Evolutionary conservation across 352 stramenopile genomes (phyloP), one percentile per base, ranked within the genome.

Genomic region (Blastocystis sp.): DNA sequence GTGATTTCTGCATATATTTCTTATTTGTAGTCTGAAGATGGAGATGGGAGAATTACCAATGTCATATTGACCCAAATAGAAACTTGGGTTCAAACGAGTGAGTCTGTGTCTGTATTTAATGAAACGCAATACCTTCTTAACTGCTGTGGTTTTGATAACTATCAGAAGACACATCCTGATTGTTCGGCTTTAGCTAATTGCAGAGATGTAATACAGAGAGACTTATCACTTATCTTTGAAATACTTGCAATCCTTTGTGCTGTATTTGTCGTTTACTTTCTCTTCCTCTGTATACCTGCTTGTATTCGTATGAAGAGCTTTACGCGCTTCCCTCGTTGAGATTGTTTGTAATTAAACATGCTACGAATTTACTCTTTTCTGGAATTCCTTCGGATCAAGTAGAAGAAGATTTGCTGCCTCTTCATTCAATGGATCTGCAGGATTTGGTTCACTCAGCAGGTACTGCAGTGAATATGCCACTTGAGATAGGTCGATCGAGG

Each of bases 401-500:
- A 66, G 59, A 17, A 64, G 33, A 17, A 62, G 40, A 30, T 15
- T 60, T 9, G 70, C 70, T n/a, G 70, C 70, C 40, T 81, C 70
- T 81, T 81, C 70, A 60, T 92, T 91, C 2, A 91, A 69, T 13
- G 90, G 89, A 54, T 90, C 75, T 24, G 90, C 66, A 27, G 76
- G 27, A 66, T 91, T 91, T 44, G 90, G 90, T 40, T 92, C 62
- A 19, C 82, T 22, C 44, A 92, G 87, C 24, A 92, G 68, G 30
- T 91, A 69, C 22, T 90, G 87, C n/a, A 92, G 62, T 6, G 90
- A 90, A 48, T 80, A 90, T 53, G 91, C 84, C 35, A 92, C 80
- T n/a, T 84, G 62, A 51, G 91, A 91, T n/a, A 92, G 76, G 33
- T 90, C 87, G 13, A 91, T 79, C 22, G 91, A 87, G 17, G 91